Conservation (phyloP, 2,329 filamentous ascomycete genomes). For the Cercospora sp. region DNA sequence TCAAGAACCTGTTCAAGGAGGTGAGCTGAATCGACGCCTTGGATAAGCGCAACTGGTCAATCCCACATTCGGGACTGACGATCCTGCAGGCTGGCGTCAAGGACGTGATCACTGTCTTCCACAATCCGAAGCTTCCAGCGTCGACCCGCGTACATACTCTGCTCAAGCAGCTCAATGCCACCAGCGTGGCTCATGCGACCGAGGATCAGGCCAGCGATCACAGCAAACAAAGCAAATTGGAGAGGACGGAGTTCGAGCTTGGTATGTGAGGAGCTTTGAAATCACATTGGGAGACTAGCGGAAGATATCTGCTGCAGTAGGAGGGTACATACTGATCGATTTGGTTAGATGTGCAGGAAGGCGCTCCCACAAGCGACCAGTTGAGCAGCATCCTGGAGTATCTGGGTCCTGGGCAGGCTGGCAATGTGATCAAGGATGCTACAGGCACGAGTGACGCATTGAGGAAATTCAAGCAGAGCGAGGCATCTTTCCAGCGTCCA, state of each 20-base stretch:
- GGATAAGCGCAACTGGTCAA: neutral
- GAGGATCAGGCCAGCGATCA: conserved; percentile 73
- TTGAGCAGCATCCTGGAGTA: conserved; percentile 82
- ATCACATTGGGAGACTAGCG: neutral
- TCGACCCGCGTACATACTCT: conserved; percentile 73
- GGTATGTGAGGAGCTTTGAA: conserved; percentile 32
- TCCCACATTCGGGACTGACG: conserved; percentile 6
- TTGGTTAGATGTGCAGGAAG: conserved; percentile 68
- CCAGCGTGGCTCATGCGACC: conserved; percentile 66
- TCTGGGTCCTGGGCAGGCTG: conserved; percentile 62
- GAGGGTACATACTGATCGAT: conserved; percentile 12
- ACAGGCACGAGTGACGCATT: conserved; percentile 73
- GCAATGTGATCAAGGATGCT: conserved; percentile 73
- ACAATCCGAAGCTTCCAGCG: conserved; percentile 72
- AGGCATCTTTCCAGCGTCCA: conserved; percentile 69
- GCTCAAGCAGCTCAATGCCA: conserved; percentile 76
- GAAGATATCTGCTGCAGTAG: neutral
- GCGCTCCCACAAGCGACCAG: conserved; percentile 77
- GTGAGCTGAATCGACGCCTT: conserved; percentile 33
- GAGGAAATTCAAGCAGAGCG: conserved; percentile 71
- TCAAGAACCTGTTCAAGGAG: conserved; percentile 52
- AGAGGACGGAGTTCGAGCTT: conserved; percentile 77
- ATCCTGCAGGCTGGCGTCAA: conserved; percentile 45
- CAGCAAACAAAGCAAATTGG: conserved; percentile 57
- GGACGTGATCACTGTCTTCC: conserved; percentile 95